Evolutionary conservation across 306 rosid species (phyloP), one percentile per base, ranked within the genome.

Genomic region (Quercus bicolor): DNA sequence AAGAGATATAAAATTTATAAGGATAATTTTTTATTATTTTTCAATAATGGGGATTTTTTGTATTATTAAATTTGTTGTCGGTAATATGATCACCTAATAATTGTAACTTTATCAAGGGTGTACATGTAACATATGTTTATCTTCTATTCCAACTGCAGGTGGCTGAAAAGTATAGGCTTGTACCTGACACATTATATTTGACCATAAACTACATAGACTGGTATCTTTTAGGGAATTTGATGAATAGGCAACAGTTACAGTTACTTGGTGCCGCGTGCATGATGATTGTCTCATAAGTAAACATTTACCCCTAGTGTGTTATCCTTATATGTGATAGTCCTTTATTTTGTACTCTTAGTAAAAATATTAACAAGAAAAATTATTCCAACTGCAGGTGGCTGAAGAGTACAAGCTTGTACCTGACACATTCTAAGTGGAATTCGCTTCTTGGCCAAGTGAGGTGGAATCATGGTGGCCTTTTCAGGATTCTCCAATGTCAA

Each of bases 211-310:
- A 93, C 91, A 88, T 92, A 21, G 99, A 95, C 70, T 72, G 99
- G 68, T 95, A 90, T 85, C 98, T 95, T 20, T 91, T 96, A 5
- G 99, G 99, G 69, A 95, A 95, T 78, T 74, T 79, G 20, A 91
- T 95, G 98, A 91, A 88, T 56, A 83, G 99, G 70, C 97, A 95
- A 80, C 85, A 84, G 52, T 69, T 95, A 64, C 98, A 95, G 81
- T 84, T 91, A 85, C 97, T 95, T 26, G 98, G 98, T 48, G 97
- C 93, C 52, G 93, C 97, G 70, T 95, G 93, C 81, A 95, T 95
- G 98, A 95, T 95, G 98, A 90, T 95, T 88, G 96, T 98, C 78
- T 92, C 98, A 98, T 92, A 92, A 91, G 98, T 59, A 75, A 55
- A 24, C 75, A 14, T 5, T 56, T 28, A 48, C 13, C 2, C 13